Conservation (phyloP, 345 rosid species). For the Lepidium aucheri region DNA sequence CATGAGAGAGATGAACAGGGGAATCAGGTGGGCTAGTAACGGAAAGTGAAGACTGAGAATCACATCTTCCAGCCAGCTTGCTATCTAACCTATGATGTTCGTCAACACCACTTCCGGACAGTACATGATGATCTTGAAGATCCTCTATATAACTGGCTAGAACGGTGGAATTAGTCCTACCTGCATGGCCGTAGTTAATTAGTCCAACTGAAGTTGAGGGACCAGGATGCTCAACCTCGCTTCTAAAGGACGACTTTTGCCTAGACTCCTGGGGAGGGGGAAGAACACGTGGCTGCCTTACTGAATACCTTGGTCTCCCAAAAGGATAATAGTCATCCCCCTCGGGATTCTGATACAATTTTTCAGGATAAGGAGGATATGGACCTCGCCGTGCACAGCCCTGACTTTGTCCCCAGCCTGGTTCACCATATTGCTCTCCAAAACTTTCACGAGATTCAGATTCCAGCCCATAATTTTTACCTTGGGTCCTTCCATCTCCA, state of each 20-base stretch:
- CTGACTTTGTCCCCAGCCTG: constrained; percentile 56
- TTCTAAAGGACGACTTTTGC: constrained; percentile 51
- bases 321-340: constrained; percentile 60
- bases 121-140: constrained; percentile 39
- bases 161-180: constrained; percentile 36
- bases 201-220: constrained; percentile 43
- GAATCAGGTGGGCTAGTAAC: constrained; percentile 93
- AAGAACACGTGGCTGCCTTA: constrained; percentile 88
- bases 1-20: constrained; percentile 85
- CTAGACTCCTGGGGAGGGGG: constrained; percentile 67
- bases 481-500: constrained; percentile 58
- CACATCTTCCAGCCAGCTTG: constrained; percentile 49
- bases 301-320: constrained; percentile 72
- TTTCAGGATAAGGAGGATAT: constrained; percentile 51
- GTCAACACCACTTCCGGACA: constrained; percentile 28
- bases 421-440: constrained; percentile 59
- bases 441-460: constrained; percentile 61
- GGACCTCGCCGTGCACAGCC: constrained; percentile 37
- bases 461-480: constrained; percentile 51
- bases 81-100: constrained; percentile 39
- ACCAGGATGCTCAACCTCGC: constrained; percentile 45
- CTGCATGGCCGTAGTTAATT: constrained; percentile 33
- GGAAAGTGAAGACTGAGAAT: constrained; percentile 91
- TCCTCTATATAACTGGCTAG: constrained; percentile 40
- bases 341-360: constrained; percentile 51